These are phyloP conservation scores for Pyrenochaeta sp. DNA, from an alignment of 2,329 filamentous ascomycete genomes.

Conservation along the genomic window DNA sequence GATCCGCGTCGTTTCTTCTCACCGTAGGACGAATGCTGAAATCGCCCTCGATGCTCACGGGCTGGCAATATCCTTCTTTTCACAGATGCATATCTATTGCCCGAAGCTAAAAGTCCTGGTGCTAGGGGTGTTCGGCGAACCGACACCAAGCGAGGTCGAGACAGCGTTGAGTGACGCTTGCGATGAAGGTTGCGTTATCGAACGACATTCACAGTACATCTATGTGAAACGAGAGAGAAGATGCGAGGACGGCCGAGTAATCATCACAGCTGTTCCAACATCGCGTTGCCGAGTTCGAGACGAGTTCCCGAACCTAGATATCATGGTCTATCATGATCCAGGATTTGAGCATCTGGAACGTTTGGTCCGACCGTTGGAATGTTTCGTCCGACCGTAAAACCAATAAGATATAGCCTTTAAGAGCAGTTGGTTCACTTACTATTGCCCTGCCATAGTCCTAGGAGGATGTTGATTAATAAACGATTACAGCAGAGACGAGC, in stretches of 20 bases:
- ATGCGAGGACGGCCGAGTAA: background rate
- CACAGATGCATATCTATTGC: slow-evolving; percentile 2
- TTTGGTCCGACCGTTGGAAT: background rate
- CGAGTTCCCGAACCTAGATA: slow-evolving; percentile 9
- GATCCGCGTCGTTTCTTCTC: background rate
- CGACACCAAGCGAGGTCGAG: background rate
- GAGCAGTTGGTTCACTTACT: too few species aligned
- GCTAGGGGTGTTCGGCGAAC: slow-evolving; percentile 1
- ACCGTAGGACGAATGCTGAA: background rate
- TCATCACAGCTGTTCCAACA: background rate
- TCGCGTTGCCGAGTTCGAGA: slow-evolving; percentile 3
- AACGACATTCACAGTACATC: slow-evolving; percentile 1
- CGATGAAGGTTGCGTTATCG: background rate
- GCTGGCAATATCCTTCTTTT: slow-evolving; percentile 8
- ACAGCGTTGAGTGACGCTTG: background rate
- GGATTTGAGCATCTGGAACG: background rate
- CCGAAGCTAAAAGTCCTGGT: slow-evolving; percentile 5
- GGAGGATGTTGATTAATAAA: too few species aligned
- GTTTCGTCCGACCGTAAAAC: too few species aligned
- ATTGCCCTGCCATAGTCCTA: too few species aligned
- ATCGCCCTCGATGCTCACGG: background rate
- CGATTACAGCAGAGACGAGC: too few species aligned
- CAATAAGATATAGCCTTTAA: too few species aligned
- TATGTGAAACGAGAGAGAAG: background rate
- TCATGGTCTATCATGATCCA: slow-evolving; percentile 11